These are phyloP conservation scores for Dendrocalamus sinicus DNA, from an alignment of 176 grass and related monocot species.

Conservation along the genomic window DNA sequence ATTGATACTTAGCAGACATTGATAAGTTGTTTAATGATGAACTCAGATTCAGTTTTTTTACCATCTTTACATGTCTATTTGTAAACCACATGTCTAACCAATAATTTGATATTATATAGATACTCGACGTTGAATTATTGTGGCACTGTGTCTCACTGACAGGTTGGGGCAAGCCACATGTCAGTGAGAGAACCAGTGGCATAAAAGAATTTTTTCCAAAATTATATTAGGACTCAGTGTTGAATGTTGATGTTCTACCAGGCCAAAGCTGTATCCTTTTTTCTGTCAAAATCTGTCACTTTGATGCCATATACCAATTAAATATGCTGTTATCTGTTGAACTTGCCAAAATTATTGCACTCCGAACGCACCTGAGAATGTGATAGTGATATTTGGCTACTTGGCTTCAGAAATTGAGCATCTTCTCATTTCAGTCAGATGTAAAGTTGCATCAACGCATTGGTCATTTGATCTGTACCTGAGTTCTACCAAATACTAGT, in stretches of 20 bases:
- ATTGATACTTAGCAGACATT: slow-evolving; percentile 9
- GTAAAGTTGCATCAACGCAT: slow-evolving; percentile 3
- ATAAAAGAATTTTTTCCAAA: background rate
- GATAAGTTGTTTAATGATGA: background rate
- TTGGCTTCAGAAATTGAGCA: background rate
- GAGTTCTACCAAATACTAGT: slow-evolving; percentile 22
- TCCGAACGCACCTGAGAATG: background rate
- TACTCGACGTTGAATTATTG: background rate
- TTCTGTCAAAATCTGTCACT: background rate
- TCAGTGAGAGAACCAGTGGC: slow-evolving; percentile 2
- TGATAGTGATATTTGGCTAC: background rate
- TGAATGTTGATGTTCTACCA: background rate
- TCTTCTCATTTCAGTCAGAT: background rate
- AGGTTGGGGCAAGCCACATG: background rate
- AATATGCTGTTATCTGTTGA: background rate
- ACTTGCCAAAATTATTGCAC: background rate
- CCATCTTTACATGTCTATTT: slow-evolving; percentile 7
- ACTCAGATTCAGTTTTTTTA: slow-evolving; percentile 10
- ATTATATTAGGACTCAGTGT: background rate
- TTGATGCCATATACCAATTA: background rate
- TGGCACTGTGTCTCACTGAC: background rate
- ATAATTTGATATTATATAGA: background rate
- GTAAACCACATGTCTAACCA: background rate
- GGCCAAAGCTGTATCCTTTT: background rate
- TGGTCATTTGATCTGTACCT: slow-evolving; percentile 11